Evolutionary conservation across 164 flowering plant species (phyloP).

Genomic region (Annona cherimola): DNA sequence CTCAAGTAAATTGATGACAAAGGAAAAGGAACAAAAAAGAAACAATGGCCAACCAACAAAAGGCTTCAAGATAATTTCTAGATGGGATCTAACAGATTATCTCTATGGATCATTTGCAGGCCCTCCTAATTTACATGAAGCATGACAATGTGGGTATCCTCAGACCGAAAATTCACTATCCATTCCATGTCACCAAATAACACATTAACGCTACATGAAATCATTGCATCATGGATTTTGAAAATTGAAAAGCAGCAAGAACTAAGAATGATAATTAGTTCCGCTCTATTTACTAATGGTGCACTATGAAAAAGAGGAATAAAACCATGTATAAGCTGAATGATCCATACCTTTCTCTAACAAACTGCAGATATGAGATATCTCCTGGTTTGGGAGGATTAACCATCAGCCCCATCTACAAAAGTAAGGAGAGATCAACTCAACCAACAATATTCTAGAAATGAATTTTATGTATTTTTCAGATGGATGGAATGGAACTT

Average conservation of each 20-base stretch:
- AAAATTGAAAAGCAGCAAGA: no score
- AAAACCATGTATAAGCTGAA: neutral
- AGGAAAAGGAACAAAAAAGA: no score
- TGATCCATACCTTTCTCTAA: constrained; percentile 58
- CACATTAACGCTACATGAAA: no score
- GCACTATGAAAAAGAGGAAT: neutral
- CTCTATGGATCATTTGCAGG: neutral
- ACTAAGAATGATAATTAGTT: no score
- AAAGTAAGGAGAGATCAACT: neutral
- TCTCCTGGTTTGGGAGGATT: constrained; percentile 94
- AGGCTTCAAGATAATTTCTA: neutral
- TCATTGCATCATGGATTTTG: no score
- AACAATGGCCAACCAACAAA: no score
- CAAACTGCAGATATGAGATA: constrained; percentile 65
- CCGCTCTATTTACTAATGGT: neutral
- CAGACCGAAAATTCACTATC: neutral
- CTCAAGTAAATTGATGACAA: no score
- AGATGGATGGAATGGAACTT: no score
- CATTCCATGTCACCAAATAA: neutral
- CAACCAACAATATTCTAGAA: neutral
- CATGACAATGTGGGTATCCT: neutral
- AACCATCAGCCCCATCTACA: constrained; percentile 91
- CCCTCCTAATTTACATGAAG: neutral
- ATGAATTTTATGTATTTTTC: no score
- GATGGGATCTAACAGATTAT: neutral